Conservation (phyloP, 148 eudicot species). For the Drosera capensis region DNA sequence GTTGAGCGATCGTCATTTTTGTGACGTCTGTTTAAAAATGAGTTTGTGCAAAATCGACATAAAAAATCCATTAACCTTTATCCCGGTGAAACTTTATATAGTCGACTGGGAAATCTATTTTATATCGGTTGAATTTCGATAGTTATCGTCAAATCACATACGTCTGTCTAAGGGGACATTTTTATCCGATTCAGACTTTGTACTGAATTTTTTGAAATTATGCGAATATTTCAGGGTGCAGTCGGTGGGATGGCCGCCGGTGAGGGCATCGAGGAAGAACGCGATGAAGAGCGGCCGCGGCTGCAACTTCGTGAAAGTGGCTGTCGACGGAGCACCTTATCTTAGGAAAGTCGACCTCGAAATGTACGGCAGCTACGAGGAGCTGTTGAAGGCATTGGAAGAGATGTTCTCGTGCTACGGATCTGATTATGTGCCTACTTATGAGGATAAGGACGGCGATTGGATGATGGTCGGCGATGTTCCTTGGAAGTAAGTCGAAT, state of each 20-base stretch:
- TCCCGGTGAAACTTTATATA: no score
- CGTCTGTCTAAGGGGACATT: background rate
- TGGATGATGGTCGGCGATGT: conserved; percentile 47
- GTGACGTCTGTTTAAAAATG: background rate
- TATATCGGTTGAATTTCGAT: no score
- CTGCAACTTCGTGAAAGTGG: conserved; percentile 52
- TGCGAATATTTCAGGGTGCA: conserved; percentile 17
- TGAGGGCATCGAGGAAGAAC: conserved; percentile 32
- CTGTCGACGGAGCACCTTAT: conserved; percentile 88
- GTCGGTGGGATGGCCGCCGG: conserved; percentile 54
- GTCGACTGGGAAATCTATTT: no score
- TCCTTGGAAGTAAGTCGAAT: conserved; percentile 24
- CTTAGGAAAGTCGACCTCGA: conserved; percentile 72
- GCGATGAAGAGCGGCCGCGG: conserved; percentile 10
- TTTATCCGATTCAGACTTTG: background rate
- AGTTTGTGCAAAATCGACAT: background rate
- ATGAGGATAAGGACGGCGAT: conserved; percentile 37
- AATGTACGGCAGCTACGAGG: conserved; percentile 35
- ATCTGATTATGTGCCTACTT: conserved; percentile 24
- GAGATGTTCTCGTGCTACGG: conserved; percentile 47
- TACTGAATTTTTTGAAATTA: background rate
- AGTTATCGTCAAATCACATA: no score
- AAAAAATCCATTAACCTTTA: no score
- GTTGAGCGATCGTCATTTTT: background rate
- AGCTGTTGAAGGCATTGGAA: conserved; percentile 49